A percentile compares a stretch with the other conserved stretches of the same genome.
Evolutionary conservation across 163 green algal genomes (phyloP).

Genomic region (Volvox carteri): DNA sequence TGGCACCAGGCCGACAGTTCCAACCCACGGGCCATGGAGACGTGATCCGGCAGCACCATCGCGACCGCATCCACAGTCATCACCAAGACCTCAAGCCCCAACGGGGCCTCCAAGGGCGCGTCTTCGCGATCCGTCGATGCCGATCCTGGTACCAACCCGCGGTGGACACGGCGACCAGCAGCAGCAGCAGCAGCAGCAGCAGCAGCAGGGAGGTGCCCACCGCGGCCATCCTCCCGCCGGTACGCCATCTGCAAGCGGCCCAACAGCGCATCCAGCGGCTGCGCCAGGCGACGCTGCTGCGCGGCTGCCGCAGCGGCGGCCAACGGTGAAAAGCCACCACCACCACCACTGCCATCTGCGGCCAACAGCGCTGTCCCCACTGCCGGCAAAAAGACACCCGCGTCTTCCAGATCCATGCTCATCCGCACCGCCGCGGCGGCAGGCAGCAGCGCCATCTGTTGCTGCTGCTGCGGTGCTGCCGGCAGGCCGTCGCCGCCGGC

Average conservation of each 20-base stretch:
- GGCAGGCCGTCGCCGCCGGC: background rate
- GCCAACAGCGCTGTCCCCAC: background rate
- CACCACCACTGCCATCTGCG: background rate
- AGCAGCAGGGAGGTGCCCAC: background rate
- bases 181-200: too few species aligned
- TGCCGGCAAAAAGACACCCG: background rate
- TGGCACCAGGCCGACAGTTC: constrained; percentile 36
- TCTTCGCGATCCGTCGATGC: too few species aligned
- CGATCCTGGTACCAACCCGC: too few species aligned
- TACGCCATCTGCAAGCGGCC: constrained; percentile 14
- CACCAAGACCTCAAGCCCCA: constrained; percentile 20
- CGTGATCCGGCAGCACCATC: background rate
- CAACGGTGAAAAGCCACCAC: background rate
- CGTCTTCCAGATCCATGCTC: constrained; percentile 37
- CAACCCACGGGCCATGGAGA: background rate
- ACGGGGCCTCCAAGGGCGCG: too few species aligned
- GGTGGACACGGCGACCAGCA: too few species aligned
- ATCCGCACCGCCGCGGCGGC: constrained; percentile 24
- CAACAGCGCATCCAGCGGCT: constrained; percentile 24
- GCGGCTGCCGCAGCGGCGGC: background rate
- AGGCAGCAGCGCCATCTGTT: background rate
- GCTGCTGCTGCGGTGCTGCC: background rate
- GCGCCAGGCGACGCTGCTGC: constrained; percentile 5
- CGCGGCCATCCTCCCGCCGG: background rate
- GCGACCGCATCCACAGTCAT: constrained; percentile 33